Evolutionary conservation across 2,329 filamentous ascomycete species (phyloP).

Genomic region (Setomelanomma holmii): DNA sequence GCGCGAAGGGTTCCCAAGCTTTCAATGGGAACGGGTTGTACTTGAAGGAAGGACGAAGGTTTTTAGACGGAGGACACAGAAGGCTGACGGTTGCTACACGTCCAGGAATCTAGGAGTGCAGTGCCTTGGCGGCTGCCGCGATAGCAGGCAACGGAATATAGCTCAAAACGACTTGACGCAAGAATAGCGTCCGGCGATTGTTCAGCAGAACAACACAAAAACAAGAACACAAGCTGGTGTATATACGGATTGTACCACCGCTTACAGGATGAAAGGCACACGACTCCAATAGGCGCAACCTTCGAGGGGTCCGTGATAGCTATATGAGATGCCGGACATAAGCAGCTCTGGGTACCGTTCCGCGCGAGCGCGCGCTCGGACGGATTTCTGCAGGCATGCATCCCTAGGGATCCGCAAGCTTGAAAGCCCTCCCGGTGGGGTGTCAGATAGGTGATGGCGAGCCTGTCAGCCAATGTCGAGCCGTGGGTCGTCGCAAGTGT

Average conservation of each 20-base stretch:
- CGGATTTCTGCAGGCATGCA: slow-evolving; percentile 20
- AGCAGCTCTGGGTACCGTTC: slow-evolving; percentile 5
- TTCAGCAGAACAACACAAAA: background rate
- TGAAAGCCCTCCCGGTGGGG: slow-evolving; percentile 35
- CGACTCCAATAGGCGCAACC: slow-evolving; percentile 5
- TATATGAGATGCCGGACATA: slow-evolving; percentile 16
- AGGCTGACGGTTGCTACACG: slow-evolving; percentile 27
- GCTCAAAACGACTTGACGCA: background rate
- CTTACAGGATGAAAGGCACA: background rate
- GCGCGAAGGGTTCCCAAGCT: slow-evolving; percentile 1
- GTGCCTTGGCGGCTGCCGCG: slow-evolving; percentile 31
- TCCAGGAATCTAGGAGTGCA: slow-evolving; percentile 27
- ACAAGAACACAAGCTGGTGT: background rate
- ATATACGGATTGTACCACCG: background rate
- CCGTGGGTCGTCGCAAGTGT: slow-evolving; percentile 24
- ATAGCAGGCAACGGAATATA: slow-evolving; percentile 21
- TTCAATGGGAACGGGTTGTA: slow-evolving; percentile 5
- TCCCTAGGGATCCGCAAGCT: slow-evolving; percentile 7
- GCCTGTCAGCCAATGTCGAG: slow-evolving; percentile 34
- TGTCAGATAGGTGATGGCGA: slow-evolving; percentile 33
- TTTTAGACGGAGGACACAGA: slow-evolving; percentile 18
- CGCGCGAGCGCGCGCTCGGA: slow-evolving; percentile 17
- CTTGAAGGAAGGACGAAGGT: slow-evolving; percentile 1
- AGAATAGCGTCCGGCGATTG: background rate
- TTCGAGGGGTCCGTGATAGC: slow-evolving; percentile 22